Evolutionary conservation across 129 eudicot genomes (phyloP).

Genomic region (Daucus carota): DNA sequence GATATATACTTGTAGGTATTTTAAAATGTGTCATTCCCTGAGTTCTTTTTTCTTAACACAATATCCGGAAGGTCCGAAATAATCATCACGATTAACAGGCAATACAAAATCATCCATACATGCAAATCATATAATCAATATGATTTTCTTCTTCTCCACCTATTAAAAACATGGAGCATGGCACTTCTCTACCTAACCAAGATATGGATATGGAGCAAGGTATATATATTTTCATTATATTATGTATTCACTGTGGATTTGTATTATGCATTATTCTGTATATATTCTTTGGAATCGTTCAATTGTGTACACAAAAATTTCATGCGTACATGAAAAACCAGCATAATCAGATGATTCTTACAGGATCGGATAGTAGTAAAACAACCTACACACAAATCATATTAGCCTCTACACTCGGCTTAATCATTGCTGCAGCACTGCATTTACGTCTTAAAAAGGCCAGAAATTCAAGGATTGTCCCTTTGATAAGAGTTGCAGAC

Average conservation of each 20-base stretch:
- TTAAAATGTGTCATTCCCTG: no score
- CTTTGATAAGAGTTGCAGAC: conserved; percentile 46
- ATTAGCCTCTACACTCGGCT: conserved; percentile 68
- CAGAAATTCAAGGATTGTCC: conserved; percentile 42
- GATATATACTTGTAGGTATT: no score
- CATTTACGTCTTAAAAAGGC: conserved; percentile 44
- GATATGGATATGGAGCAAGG: conserved; percentile 38
- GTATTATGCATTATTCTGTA: neutral
- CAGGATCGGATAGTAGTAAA: conserved; percentile 21
- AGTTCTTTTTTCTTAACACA: no score
- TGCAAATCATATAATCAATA: conserved; percentile 7
- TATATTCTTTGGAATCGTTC: neutral
- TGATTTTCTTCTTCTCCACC: neutral
- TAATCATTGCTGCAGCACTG: conserved; percentile 61
- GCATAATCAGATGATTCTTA: neutral
- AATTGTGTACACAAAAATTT: no score
- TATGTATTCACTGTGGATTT: neutral
- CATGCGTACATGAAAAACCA: neutral
- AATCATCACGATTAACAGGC: conserved; percentile 15
- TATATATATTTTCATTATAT: neutral
- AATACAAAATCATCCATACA: neutral
- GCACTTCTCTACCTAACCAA: neutral
- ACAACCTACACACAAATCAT: conserved; percentile 47
- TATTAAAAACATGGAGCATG: neutral
- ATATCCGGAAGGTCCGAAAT: conserved; percentile 10